Percentiles rank a stretch among this genome's conserved stretches.
These are phyloP conservation scores for Eragrostis tef DNA, from an alignment of 202 grass and related monocot species.

Conservation along the genomic window DNA sequence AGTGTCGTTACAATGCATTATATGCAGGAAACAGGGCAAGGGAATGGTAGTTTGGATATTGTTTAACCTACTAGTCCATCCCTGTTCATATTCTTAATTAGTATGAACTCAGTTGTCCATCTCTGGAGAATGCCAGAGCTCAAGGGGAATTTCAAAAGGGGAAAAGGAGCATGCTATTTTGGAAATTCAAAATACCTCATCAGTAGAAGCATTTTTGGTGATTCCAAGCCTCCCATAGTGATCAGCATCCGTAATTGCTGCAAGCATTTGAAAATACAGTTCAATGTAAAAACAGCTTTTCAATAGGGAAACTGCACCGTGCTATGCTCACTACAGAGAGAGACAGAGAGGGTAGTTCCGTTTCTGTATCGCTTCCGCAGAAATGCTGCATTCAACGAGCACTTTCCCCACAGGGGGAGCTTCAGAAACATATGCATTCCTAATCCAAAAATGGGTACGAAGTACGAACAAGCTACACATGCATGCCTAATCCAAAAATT, in stretches of 20 bases:
- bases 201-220: slow-evolving; percentile 61
- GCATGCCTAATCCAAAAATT: not conserved
- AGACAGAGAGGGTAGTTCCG: not conserved
- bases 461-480: too few relatives aligned
- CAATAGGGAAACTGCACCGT: not conserved
- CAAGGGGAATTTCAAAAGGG: not conserved
- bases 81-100: not conserved
- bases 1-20: not conserved
- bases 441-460: not conserved
- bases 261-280: slow-evolving; percentile 32
- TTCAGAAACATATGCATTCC: not conserved
- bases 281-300: slow-evolving; percentile 14
- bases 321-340: too few relatives aligned
- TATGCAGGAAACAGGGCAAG: not conserved
- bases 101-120: not conserved
- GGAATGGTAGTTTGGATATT: not conserved
- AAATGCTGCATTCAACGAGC: too few relatives aligned
- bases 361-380: not conserved
- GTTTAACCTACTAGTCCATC: not conserved
- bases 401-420: not conserved
- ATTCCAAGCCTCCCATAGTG: slow-evolving; percentile 86
- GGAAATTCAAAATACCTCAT: slow-evolving; percentile 53
- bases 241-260: slow-evolving; percentile 91
- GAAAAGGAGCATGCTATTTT: not conserved
- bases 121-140: not conserved